Conservation (phyloP, 148 eudicot species). For the Vaccinium vitisidaea region DNA sequence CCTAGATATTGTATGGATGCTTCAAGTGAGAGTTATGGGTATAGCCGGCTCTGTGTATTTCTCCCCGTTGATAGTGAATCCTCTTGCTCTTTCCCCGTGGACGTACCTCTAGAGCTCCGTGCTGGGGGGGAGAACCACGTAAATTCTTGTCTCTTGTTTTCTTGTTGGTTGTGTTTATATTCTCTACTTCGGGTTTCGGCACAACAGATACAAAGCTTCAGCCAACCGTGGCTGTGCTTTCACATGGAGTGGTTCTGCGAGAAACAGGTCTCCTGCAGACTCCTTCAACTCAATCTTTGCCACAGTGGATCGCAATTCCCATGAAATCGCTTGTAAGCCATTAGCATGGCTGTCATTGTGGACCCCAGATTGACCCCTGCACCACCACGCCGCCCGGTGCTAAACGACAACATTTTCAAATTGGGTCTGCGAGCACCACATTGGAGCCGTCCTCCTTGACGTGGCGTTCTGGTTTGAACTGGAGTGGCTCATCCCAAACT, state of each 20-base stretch:
- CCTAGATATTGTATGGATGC: no score
- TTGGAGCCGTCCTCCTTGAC: neutral
- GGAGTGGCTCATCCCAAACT: constrained; percentile 12
- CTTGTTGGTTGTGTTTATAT: no score
- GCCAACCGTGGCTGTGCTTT: constrained; percentile 1
- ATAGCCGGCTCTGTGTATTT: no score
- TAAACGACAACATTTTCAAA: constrained; percentile 10
- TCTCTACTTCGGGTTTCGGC: no score
- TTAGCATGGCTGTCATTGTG: neutral
- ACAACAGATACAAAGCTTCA: neutral
- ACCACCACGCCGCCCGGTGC: constrained; percentile 11
- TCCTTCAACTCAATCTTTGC: neutral
- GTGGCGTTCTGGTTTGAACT: constrained; percentile 17
- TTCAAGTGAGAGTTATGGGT: no score
- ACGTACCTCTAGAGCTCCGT: no score
- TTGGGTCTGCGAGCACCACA: neutral
- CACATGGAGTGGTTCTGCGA: neutral
- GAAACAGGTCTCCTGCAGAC: neutral
- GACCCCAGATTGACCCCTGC: neutral
- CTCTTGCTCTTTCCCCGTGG: no score
- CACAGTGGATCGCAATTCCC: neutral
- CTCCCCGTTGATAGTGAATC: no score
- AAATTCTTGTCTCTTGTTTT: no score
- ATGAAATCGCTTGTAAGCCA: constrained; percentile 10
- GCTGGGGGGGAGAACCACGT: no score